A percentile compares a stretch with the other conserved stretches of the same genome.
phyloP scores from a whole-genome alignment of 2,329 filamentous ascomycete genomes.

The Trichoderma sp. region DNA sequence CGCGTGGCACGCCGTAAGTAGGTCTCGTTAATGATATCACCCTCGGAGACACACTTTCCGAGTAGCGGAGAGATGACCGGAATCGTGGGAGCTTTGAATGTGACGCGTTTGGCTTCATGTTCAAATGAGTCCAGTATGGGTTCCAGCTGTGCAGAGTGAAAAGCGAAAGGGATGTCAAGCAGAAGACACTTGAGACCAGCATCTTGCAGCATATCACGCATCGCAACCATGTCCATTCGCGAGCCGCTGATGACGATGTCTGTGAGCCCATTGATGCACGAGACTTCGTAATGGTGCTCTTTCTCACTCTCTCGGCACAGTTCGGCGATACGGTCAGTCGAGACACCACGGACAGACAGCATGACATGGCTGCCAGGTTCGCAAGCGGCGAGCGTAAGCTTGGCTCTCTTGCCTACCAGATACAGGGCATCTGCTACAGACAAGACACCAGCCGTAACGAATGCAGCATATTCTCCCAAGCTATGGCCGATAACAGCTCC shows the following conservation, averaged over 20 bases:
- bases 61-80: conserved; percentile 69
- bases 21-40: background rate
- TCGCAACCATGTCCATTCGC: background rate
- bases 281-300: conserved; percentile 63
- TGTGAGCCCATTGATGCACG: conserved; percentile 57
- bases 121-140: conserved; percentile 61
- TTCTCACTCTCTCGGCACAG: conserved; percentile 47
- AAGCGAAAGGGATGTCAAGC: conserved; percentile 54
- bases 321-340: conserved; percentile 56
- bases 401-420: conserved; percentile 68
- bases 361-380: conserved; percentile 65
- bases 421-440: conserved; percentile 73
- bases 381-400: conserved; percentile 66
- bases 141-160: conserved; percentile 56
- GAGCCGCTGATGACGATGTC: conserved; percentile 37
- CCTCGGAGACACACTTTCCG: conserved; percentile 24
- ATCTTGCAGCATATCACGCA: background rate
- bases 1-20: background rate
- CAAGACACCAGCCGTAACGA: conserved; percentile 69
- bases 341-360: conserved; percentile 47
- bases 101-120: conserved; percentile 41
- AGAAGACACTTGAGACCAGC: conserved; percentile 34
- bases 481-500: conserved; percentile 63
- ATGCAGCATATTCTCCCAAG: conserved; percentile 38
- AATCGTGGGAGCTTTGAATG: conserved; percentile 44